Evolutionary conservation across 768 basidiomycete genomes (phyloP).

Genomic region (Coprinopsis strossmayeri): DNA sequence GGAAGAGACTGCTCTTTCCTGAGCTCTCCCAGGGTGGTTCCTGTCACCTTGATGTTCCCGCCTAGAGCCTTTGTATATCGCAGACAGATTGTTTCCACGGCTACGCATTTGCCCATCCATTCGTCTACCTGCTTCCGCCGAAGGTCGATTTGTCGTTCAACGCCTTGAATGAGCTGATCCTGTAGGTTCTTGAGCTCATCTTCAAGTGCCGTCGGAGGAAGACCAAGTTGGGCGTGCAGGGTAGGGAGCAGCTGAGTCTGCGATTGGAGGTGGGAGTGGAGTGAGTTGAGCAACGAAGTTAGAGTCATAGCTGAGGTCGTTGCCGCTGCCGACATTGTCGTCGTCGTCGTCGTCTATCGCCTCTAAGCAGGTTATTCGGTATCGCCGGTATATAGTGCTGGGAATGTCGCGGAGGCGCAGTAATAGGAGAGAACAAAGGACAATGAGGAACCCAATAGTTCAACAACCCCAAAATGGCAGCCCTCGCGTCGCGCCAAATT

Average conservation of each 20-base stretch:
- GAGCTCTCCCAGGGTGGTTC: constrained; percentile 59
- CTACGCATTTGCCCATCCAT: constrained; percentile 59
- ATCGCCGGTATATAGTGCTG: no score
- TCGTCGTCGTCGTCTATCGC: not conserved
- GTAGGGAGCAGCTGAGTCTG: constrained; percentile 81
- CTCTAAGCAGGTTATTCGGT: no score
- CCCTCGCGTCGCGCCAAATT: no score
- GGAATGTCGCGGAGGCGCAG: no score
- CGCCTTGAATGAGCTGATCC: constrained; percentile 65
- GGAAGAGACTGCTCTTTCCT: constrained; percentile 71
- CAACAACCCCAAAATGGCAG: no score
- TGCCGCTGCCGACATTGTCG: constrained; percentile 11
- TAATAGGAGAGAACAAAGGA: no score
- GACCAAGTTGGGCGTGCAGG: constrained; percentile 77
- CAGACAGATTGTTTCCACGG: constrained; percentile 57
- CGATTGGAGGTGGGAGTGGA: constrained; percentile 71
- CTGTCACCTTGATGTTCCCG: constrained; percentile 60
- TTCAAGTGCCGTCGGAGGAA: constrained; percentile 72
- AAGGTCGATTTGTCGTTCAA: constrained; percentile 65
- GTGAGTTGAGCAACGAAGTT: constrained; percentile 65
- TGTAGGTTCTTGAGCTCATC: constrained; percentile 74
- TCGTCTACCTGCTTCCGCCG: constrained; percentile 72
- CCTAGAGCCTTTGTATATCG: constrained; percentile 68
- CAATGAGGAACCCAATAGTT: no score
- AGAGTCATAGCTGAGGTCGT: constrained; percentile 31